A percentile compares a stretch with the other conserved stretches of the same genome.
phyloP scores from a whole-genome alignment of 805 yeast genomes.

The Zygotorulaspora danielsina region DNA sequence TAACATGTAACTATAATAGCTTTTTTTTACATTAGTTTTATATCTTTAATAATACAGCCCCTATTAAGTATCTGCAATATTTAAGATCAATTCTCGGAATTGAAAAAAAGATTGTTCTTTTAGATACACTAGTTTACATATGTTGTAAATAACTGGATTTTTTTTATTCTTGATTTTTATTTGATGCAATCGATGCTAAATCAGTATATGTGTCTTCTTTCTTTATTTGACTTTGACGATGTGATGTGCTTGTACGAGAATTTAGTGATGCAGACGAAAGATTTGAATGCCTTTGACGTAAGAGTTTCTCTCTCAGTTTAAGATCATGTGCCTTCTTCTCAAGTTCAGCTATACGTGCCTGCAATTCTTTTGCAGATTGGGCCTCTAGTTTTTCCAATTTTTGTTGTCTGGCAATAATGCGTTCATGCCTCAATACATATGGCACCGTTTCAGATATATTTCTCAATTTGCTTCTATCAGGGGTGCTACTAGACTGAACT shows the following conservation, averaged over 20 bases:
- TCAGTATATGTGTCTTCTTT: slow-evolving; percentile 56
- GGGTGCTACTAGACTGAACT: slow-evolving; percentile 31
- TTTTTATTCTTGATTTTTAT: slow-evolving; percentile 16
- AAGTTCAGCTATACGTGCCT: slow-evolving; percentile 67
- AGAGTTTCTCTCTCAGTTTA: slow-evolving; percentile 57
- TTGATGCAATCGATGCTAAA: slow-evolving; percentile 43
- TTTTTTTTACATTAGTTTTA: slow-evolving; percentile 2
- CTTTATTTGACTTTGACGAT: slow-evolving; percentile 30
- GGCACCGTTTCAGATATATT: slow-evolving; percentile 82
- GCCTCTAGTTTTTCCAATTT: slow-evolving; percentile 76
- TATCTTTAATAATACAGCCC: slow-evolving; percentile 1
- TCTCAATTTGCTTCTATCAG: slow-evolving; percentile 60
- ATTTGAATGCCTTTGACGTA: slow-evolving; percentile 32
- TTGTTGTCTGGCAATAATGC: slow-evolving; percentile 67
- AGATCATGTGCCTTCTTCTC: slow-evolving; percentile 71
- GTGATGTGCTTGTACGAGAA: slow-evolving; percentile 15
- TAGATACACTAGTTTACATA: too few species aligned
- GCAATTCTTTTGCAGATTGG: slow-evolving; percentile 68
- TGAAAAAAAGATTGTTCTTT: too few species aligned
- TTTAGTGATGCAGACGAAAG: slow-evolving; percentile 20
- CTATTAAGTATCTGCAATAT: neutral
- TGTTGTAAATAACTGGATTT: too few species aligned
- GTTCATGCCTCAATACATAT: slow-evolving; percentile 74
- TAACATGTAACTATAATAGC: slow-evolving; percentile 10
- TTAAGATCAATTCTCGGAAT: neutral